Percentiles rank a stretch among this genome's conserved stretches.
Conservation (phyloP, 148 eudicot genomes). For the Suaeda aralocaspica region DNA sequence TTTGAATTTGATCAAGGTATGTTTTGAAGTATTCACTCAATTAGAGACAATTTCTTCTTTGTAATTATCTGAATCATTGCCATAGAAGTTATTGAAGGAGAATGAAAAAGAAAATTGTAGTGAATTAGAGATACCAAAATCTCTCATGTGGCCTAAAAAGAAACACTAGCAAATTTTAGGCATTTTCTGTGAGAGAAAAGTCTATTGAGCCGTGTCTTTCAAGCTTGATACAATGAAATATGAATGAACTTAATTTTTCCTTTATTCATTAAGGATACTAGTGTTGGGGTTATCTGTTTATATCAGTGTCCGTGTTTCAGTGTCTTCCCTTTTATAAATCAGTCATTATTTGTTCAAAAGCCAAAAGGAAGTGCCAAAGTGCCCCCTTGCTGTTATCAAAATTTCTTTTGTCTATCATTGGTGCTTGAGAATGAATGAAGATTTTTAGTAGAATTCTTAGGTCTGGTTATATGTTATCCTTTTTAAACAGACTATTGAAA, state of each 20-base stretch:
- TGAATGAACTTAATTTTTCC: not conserved
- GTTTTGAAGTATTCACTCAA: not conserved
- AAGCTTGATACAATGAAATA: not conserved
- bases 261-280: too few relatives aligned
- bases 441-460: slow-evolving; percentile 5
- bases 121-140: not conserved
- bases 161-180: not conserved
- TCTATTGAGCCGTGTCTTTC: not conserved
- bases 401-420: too few relatives aligned
- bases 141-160: not conserved
- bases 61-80: not conserved
- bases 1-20: slow-evolving; percentile 89
- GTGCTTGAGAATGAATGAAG: not conserved
- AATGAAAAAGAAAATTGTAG: not conserved
- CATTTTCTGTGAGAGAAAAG: not conserved
- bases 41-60: not conserved
- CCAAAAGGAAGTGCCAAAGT: too few relatives aligned
- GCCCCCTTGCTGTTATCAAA: too few relatives aligned
- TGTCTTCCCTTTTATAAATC: not conserved
- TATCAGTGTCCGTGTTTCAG: not conserved
- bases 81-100: not conserved
- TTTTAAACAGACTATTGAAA: slow-evolving; percentile 58
- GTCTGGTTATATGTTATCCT: slow-evolving; percentile 3
- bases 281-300: not conserved
- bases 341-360: not conserved